Percentiles rank a stretch among this genome's conserved stretches.
Conservation (phyloP, 768 basidiomycete genomes). For the Mycena pura region DNA sequence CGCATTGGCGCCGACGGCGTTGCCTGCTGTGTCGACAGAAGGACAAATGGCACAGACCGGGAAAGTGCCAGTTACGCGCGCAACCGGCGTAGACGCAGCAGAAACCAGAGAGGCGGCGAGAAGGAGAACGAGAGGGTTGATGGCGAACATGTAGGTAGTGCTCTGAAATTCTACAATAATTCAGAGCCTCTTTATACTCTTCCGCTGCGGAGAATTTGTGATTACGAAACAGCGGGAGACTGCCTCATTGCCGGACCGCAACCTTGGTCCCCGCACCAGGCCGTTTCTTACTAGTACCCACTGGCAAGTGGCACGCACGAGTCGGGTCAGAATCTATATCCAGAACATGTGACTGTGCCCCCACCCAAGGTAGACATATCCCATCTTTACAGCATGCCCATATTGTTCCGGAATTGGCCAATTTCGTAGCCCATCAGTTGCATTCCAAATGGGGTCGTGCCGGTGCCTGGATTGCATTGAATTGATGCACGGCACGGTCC, state of each 20-base stretch:
- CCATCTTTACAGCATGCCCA: no score
- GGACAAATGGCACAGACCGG: constrained; percentile 7
- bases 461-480: no score
- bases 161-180: constrained; percentile 11
- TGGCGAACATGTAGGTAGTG: constrained; percentile 13
- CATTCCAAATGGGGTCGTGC: no score
- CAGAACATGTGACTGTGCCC: no score
- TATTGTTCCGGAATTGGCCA: no score
- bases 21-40: constrained; percentile 6
- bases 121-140: constrained; percentile 11
- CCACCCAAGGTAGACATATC: no score
- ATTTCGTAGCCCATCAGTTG: no score
- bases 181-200: constrained; percentile 15
- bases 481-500: no score
- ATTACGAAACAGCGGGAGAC: neutral
- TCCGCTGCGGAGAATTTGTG: neutral
- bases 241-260: neutral
- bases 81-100: constrained; percentile 4
- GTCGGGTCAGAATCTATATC: no score
- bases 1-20: constrained; percentile 1
- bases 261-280: no score
- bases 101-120: constrained; percentile 10
- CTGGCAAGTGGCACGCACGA: no score
- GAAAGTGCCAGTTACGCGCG: constrained; percentile 3
- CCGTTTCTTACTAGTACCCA: no score